These are phyloP conservation scores for Mycena latifolia DNA, from an alignment of 768 basidiomycete species.

Conservation along the genomic window DNA sequence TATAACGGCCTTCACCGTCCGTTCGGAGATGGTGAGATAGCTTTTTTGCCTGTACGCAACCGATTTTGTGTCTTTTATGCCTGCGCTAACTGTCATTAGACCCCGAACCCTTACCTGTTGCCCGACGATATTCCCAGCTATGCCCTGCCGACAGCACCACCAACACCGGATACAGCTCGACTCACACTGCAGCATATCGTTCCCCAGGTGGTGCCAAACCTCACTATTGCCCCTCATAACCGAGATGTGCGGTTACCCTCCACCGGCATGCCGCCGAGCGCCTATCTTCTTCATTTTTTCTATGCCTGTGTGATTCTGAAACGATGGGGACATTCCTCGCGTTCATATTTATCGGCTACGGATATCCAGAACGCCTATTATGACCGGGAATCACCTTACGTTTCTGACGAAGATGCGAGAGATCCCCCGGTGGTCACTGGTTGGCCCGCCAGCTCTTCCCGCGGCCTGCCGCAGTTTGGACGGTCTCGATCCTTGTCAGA, in stretches of 20 bases:
- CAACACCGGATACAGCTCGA: not conserved
- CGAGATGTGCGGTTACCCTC: not conserved
- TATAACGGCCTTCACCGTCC: not conserved
- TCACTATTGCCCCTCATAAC: not conserved
- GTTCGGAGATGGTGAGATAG: constrained; percentile 9
- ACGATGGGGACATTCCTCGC: not conserved
- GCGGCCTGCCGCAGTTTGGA: constrained; percentile 1
- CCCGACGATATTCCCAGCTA: not conserved
- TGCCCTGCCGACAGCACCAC: not conserved
- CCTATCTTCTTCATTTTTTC: constrained; percentile 8
- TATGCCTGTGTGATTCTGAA: constrained; percentile 5
- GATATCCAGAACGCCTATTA: constrained; percentile 5
- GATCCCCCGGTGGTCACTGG: constrained; percentile 6
- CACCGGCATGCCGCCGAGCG: not conserved
- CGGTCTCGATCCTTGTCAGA: constrained; percentile 4
- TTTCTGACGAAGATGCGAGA: not conserved
- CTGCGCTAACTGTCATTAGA: not conserved
- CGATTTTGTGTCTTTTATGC: not conserved
- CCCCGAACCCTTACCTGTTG: constrained; percentile 4
- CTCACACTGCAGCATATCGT: constrained; percentile 10
- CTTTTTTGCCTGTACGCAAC: constrained; percentile 4
- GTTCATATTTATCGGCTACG: not conserved
- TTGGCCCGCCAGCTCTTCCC: constrained; percentile 8
- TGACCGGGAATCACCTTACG: not conserved
- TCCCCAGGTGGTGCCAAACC: not conserved